Base-by-base conservation (phyloP, 2,329 filamentous ascomycete genomes). In the Penicillium sp. region DNA sequence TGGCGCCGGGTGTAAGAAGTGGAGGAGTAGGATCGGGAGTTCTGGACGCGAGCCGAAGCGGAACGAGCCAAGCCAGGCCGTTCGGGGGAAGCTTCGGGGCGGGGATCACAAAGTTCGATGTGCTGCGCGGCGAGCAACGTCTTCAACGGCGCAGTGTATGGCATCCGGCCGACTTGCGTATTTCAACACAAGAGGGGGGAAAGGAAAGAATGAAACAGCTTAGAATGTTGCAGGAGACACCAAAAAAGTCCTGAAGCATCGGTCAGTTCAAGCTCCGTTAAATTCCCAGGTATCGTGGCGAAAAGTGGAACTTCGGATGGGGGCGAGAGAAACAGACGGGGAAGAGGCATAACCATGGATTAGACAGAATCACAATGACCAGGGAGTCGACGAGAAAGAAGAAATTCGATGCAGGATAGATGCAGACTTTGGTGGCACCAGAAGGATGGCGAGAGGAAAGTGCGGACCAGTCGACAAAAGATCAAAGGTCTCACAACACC, bases 1-100 rank as follows among this genome's bases (percentile, higher is more conserved):
- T 80, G 77, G 59, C 74, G 77, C 61, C 73, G 74, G 38, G 80
- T 67, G 56, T 82, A 81, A 11, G 77, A 72, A 3, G 75, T 72
- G 20, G 78, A 81, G 6, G 74, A 74, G 40, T 72, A 68, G 9
- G 74, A 77, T 30, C 74, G 72, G 25, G 76, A 76, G 28, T 74
- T 67, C 15, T 68, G 64, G 16, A 70, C 68, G 34, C 73, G 55
- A 57, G 59, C 38, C 55, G 60, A 45, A 55, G 44, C 43, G 20
- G 45, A 47, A 25, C 44, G 48, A 43, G 16, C 32, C 36, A 39
- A 30, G 32, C 39, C 29, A 20, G 51, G 59, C 45, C 53, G 39
- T 39, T 49, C 49, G 11, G 34, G 31, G 10, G 45, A 48, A 33
- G 44, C 25, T 12, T 50, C 41, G 31, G 42, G 64, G 54, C 47